Evolutionary conservation across 768 basidiomycete species (phyloP), one percentile per base, ranked within the genome.

Genomic region (Psilocybe azurescens): DNA sequence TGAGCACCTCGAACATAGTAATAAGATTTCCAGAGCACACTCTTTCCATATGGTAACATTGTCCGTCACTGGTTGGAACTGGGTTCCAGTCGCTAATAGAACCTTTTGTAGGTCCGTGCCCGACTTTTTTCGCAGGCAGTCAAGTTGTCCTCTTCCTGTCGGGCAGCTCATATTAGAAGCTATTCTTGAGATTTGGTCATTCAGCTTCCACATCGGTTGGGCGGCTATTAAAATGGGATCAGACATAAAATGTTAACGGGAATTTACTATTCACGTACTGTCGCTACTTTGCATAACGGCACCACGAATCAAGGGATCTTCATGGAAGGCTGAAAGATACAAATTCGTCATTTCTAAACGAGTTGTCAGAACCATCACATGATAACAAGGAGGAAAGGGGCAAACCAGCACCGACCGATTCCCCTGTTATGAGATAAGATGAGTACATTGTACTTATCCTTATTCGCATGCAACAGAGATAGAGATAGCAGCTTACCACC

Each of bases 271-370:
- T n/a, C 32, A 53, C 52, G 33, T 38, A 76, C 75, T 74, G 56
- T 76, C 75, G 1, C 70, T 70, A 58, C 74, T 75, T 60, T 76
- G 73, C 74, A 76, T 76, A 28, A 76, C 61, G 0, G 75, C 75
- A 20, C 69, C 78, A 14, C 76, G 74, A 41, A 76, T 73, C 3
- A 75, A 50, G 1, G 75, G 69, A 16, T 73, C 58, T 7, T 63
- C 52, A 36, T 61, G 54, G 60, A 64, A 75, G n/a, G 74, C 75
- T 13, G 74, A 73, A 5, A 76, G 65, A 46, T 76, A 76, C 3
- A 75, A 59, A 53, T 76, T 76, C 1, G 75, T 75, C 72, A 76
- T 76, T 63, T 75, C 73, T 74, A 56, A 3, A 8, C 18, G 33
- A 20, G 2, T n/a, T 44, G 14, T 56, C 39, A 56, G 39, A 1